Percentiles rank a stretch among this genome's conserved stretches.
Evolutionary conservation across 2,329 filamentous ascomycete species (phyloP).

Genomic region (Pseudogymnoascus sp.): DNA sequence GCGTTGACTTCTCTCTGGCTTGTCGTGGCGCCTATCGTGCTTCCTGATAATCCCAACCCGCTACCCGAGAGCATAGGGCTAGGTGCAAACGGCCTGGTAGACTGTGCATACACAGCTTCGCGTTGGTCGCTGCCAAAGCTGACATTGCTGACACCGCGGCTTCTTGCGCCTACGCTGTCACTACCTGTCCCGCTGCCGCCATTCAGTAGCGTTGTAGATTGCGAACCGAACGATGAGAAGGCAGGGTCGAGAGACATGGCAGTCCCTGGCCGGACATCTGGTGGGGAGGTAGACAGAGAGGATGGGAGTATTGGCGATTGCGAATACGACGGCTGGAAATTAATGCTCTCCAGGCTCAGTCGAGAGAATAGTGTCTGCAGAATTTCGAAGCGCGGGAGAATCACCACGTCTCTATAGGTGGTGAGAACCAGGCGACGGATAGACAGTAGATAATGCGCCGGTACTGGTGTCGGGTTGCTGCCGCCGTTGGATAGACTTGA

Average conservation of each 20-base stretch:
- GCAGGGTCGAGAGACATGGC: constrained; percentile 68
- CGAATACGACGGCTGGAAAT: constrained; percentile 37
- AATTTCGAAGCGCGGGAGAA: constrained; percentile 80
- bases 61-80: constrained; percentile 10
- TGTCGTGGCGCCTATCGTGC: constrained; percentile 10
- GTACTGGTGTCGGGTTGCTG: constrained; percentile 32
- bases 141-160: constrained; percentile 81
- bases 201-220: constrained; percentile 68
- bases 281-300: constrained; percentile 39
- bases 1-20: constrained; percentile 43
- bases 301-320: constrained; percentile 39
- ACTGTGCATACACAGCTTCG: constrained; percentile 28
- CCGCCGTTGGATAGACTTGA: constrained; percentile 38
- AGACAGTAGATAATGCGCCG: constrained; percentile 55
- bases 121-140: constrained; percentile 49
- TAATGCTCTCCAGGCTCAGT: constrained; percentile 68
- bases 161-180: constrained; percentile 51
- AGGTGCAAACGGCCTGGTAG: constrained; percentile 44
- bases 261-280: constrained; percentile 59
- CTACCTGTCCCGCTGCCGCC: constrained; percentile 43
- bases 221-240: constrained; percentile 72
- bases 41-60: background rate
- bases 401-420: constrained; percentile 80
- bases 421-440: constrained; percentile 83
- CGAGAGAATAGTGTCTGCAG: constrained; percentile 87